A percentile compares a stretch with the other conserved stretches of the same genome.
Evolutionary conservation across 176 grass and related monocot species (phyloP).

Genomic region (Raddia distichophylla): DNA sequence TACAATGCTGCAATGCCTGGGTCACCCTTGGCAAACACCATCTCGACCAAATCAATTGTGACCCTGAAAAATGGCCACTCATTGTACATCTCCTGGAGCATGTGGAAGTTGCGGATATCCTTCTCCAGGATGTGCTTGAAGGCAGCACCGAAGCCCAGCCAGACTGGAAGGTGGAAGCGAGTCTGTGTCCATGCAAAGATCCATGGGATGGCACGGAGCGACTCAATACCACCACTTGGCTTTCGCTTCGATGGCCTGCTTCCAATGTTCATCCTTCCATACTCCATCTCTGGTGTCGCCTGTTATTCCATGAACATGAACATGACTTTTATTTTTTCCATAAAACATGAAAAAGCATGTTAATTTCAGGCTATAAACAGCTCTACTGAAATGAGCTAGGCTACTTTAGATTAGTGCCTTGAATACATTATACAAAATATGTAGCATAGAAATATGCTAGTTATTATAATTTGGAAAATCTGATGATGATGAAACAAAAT

Average conservation of each 20-base stretch:
- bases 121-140: constrained; percentile 75
- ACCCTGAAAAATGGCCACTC: constrained; percentile 86
- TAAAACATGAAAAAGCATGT: too few species aligned
- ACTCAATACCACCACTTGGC: constrained; percentile 78
- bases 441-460: not conserved
- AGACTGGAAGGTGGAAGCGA: constrained; percentile 75
- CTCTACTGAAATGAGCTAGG: too few species aligned
- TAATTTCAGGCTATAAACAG: too few species aligned
- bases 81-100: constrained; percentile 77
- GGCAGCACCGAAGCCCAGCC: constrained; percentile 67
- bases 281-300: constrained; percentile 79
- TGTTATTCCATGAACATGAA: constrained; percentile 12
- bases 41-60: constrained; percentile 78
- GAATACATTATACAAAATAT: too few species aligned
- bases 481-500: not conserved
- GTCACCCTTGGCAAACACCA: constrained; percentile 83
- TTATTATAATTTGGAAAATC: not conserved
- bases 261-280: constrained; percentile 88
- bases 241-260: constrained; percentile 82
- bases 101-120: constrained; percentile 65
- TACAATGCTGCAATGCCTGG: constrained; percentile 77
- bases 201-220: constrained; percentile 84
- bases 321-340: too few species aligned
- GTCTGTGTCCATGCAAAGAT: constrained; percentile 88
- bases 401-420: too few species aligned